Evolutionary conservation across 202 grass and related monocot genomes (phyloP).

Genomic region (Digitaria exilis): DNA sequence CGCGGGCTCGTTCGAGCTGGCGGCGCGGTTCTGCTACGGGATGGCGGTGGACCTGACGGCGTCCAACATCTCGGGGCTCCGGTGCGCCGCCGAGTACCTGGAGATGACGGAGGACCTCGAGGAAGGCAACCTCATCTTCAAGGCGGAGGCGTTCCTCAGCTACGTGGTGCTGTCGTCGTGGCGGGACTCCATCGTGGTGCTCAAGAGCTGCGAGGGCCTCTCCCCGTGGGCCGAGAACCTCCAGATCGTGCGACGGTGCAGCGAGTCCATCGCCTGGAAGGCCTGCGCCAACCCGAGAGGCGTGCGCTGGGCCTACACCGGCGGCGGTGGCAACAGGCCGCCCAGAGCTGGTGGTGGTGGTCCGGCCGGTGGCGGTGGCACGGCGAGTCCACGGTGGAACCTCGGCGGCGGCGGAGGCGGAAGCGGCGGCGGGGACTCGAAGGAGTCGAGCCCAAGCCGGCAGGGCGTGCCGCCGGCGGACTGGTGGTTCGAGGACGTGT

Average conservation of each 20-base stretch:
- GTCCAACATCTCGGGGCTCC: slow-evolving; percentile 75
- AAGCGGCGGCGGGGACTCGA: too few relatives aligned
- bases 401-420: too few relatives aligned
- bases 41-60: slow-evolving; percentile 66
- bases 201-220: slow-evolving; percentile 83
- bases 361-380: too few relatives aligned
- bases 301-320: slow-evolving; percentile 49
- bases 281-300: slow-evolving; percentile 81
- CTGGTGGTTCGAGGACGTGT: slow-evolving; percentile 17
- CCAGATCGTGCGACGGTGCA: slow-evolving; percentile 86
- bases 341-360: too few relatives aligned
- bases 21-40: slow-evolving; percentile 94
- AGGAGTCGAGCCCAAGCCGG: too few relatives aligned
- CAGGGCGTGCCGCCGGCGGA: background rate
- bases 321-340: too few relatives aligned
- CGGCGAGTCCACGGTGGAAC: too few relatives aligned
- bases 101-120: slow-evolving; percentile 99
- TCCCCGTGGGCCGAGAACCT: slow-evolving; percentile 94
- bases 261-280: slow-evolving; percentile 94
- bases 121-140: slow-evolving; percentile 91
- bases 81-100: slow-evolving; percentile 86
- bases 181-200: slow-evolving; percentile 82
- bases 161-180: slow-evolving; percentile 89
- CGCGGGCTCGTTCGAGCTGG: slow-evolving; percentile 80
- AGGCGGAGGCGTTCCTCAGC: slow-evolving; percentile 91